Conservation (phyloP, 768 basidiomycete genomes). For the Leucosporidium scottii region DNA sequence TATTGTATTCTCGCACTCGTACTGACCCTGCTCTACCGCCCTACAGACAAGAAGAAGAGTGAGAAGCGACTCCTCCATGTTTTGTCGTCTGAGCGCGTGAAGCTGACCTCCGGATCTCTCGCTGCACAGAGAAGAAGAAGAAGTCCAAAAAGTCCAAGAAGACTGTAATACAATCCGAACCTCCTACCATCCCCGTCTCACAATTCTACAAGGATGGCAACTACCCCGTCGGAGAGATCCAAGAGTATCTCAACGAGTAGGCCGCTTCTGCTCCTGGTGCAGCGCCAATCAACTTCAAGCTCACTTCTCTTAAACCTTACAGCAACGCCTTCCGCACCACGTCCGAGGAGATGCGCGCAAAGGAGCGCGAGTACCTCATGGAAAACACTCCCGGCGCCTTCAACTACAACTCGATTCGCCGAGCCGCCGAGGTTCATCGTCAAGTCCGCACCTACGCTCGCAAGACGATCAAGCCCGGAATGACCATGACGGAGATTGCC, state of each 20-base stretch:
- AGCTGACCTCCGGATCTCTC: background rate
- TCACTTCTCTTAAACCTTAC: conserved; percentile 5
- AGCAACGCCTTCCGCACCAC: conserved; percentile 84
- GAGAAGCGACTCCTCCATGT: too few species aligned
- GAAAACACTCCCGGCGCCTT: conserved; percentile 58
- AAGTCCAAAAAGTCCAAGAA: conserved; percentile 73
- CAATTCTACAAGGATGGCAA: conserved; percentile 79
- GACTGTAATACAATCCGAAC: conserved; percentile 74
- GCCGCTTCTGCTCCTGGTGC: conserved; percentile 40
- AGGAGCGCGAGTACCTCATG: conserved; percentile 67
- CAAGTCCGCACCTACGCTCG: conserved; percentile 77
- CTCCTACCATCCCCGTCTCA: conserved; percentile 78
- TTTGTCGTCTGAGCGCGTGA: background rate
- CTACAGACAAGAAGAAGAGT: conserved; percentile 54
- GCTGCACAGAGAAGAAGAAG: conserved; percentile 54
- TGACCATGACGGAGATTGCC: conserved; percentile 89
- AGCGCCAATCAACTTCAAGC: background rate
- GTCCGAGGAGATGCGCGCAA: conserved; percentile 78
- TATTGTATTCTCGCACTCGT: too few species aligned
- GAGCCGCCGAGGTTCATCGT: conserved; percentile 91
- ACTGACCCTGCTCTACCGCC: background rate
- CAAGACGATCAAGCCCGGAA: conserved; percentile 78
- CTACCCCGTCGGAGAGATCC: conserved; percentile 85
- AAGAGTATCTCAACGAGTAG: conserved; percentile 86
- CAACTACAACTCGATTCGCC: conserved; percentile 74